A percentile compares a stretch with the other conserved stretches of the same genome.
Conservation (phyloP, 192 early-diverging fungal species). For the Martensiomyces pterosporus region DNA sequence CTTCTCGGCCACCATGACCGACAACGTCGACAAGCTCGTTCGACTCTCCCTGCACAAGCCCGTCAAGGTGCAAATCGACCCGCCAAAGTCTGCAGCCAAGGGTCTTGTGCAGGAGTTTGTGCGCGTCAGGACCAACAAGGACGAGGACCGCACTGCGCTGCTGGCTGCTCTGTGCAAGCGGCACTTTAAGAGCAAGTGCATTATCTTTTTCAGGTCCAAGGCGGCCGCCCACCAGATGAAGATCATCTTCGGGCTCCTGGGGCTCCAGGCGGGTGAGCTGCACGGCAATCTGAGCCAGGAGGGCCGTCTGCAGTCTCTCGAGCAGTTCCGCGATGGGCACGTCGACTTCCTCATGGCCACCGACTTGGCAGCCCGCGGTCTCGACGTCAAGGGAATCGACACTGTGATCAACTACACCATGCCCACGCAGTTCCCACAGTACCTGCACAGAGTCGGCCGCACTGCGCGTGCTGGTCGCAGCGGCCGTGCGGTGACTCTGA, state of each 20-base stretch:
- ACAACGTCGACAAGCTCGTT: slow-evolving; percentile 93
- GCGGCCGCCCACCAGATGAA: slow-evolving; percentile 97
- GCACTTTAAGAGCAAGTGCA: slow-evolving; percentile 72
- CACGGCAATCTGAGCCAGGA: slow-evolving; percentile 95
- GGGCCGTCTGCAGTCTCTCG: slow-evolving; percentile 84
- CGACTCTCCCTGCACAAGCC: slow-evolving; percentile 88
- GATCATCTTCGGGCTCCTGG: slow-evolving; percentile 89
- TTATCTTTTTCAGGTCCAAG: slow-evolving; percentile 95
- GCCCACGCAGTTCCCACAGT: slow-evolving; percentile 87
- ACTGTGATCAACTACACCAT: slow-evolving; percentile 99
- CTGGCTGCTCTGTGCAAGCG: slow-evolving; percentile 78
- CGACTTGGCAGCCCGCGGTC: slow-evolving; percentile 92
- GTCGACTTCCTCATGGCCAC: slow-evolving; percentile 92
- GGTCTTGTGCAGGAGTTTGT: slow-evolving; percentile 93
- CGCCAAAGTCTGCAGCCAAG: slow-evolving; percentile 68
- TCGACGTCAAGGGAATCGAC: slow-evolving; percentile 95
- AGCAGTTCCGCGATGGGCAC: slow-evolving; percentile 80
- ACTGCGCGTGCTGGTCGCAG: slow-evolving; percentile 88
- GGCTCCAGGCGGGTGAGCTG: slow-evolving; percentile 82
- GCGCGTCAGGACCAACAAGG: slow-evolving; percentile 79
- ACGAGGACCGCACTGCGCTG: slow-evolving; percentile 82
- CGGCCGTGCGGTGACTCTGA: slow-evolving; percentile 85
- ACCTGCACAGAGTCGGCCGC: slow-evolving; percentile 93
- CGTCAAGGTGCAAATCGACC: slow-evolving; percentile 86
- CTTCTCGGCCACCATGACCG: slow-evolving; percentile 99